Evolutionary conservation across 163 green algal genomes (phyloP).

Genomic region (Picocystis sp.): DNA sequence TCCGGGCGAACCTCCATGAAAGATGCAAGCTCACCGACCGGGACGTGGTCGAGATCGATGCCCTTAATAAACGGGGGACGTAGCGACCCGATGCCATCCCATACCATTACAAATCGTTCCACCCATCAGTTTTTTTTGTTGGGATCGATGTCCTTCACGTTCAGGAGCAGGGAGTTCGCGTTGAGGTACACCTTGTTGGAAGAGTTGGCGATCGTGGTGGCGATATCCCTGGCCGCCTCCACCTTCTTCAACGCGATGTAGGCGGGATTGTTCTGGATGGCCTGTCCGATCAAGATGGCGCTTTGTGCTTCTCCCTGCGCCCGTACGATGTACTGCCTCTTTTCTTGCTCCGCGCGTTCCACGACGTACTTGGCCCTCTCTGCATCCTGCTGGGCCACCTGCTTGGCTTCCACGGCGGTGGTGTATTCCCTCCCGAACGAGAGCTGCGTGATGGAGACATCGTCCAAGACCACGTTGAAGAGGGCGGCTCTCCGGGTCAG

Average conservation of each 20-base stretch:
- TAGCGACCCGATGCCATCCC: too few species aligned
- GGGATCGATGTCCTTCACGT: constrained; percentile 31
- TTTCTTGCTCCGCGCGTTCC: constrained; percentile 92
- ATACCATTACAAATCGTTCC: too few species aligned
- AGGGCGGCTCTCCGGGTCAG: constrained; percentile 17
- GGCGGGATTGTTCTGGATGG: constrained; percentile 52
- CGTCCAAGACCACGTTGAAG: constrained; percentile 34
- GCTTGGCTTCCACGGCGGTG: constrained; percentile 69
- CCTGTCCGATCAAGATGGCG: constrained; percentile 57
- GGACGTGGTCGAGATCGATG: too few species aligned
- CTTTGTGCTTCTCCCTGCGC: constrained; percentile 69
- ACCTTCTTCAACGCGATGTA: constrained; percentile 51
- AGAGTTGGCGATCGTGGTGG: constrained; percentile 52
- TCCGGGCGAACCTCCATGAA: too few species aligned
- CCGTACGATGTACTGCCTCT: constrained; percentile 77
- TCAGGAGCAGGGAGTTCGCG: constrained; percentile 79
- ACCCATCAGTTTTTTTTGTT: too few species aligned
- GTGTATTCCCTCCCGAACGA: constrained; percentile 58
- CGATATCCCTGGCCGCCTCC: constrained; percentile 81
- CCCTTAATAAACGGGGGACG: too few species aligned
- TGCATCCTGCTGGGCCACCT: constrained; percentile 40
- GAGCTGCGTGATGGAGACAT: constrained; percentile 37
- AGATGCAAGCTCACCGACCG: too few species aligned
- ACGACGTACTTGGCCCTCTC: constrained; percentile 37
- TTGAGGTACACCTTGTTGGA: constrained; percentile 86